Evolutionary conservation across 2,329 filamentous ascomycete genomes (phyloP), one percentile per base, ranked within the genome.

Genomic region (Alternaria alternata): DNA sequence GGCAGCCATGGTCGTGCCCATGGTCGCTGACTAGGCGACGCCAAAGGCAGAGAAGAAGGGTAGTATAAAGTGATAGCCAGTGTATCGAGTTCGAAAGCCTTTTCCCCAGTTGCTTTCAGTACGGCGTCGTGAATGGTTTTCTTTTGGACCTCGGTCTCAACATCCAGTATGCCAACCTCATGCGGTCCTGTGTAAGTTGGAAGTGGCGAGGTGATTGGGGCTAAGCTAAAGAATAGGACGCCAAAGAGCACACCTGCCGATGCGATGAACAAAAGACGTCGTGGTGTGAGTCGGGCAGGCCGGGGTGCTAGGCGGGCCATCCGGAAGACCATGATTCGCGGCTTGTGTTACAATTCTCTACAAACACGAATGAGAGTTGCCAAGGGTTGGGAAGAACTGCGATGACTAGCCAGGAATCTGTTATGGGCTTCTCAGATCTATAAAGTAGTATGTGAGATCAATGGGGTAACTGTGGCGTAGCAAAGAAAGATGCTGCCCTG

Each of bases 1-100:
- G 80, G 77, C 20, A 83, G 71, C 81, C 81, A 83, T 8, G 73
- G 76, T 48, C 82, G 80, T 28, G 75, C 73, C 67, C 69, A 70
- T n/a, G 72, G 71, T 56, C 69, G 71, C 26, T 73, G 64, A 24
- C 51, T 63, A 24, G 62, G 67, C 43, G 72, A 47, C 1, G 59
- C 57, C 7, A 57, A 54, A 7, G 70, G 67, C 24, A 74, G 44
- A 6, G 71, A 73, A 1, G 81, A 75, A 2, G 81, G 81, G 54
- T 83, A 83, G 72, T 81, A 83, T 3, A 83, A 64, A 1, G 81
- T 81, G 62, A 82, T 77, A 4, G 82, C 75, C 5, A 83, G 76
- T 8, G 81, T 82, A 30, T 78, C 66, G n/a, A 83, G 68, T 48
- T 81, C 75, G 49, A 83, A 82, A 6, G 80, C 79, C 20, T 77